Conservation (phyloP, 495 filamentous ascomycete genomes). For the Astrothelium subdiscretum region DNA sequence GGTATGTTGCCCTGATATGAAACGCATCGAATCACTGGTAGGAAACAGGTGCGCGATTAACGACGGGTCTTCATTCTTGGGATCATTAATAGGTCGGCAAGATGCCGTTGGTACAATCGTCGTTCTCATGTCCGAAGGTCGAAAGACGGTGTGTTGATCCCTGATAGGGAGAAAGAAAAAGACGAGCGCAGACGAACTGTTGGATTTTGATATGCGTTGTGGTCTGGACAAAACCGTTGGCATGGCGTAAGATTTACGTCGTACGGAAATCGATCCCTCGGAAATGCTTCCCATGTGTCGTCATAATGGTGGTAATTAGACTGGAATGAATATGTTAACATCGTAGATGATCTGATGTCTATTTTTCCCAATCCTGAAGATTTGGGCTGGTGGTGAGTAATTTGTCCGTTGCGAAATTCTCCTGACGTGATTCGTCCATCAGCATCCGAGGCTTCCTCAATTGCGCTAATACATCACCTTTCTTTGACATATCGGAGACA, state of each 20-base stretch:
- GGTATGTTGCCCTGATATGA: slow-evolving; percentile 35
- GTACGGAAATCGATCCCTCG: neutral
- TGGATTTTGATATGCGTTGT: neutral
- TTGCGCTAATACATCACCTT: neutral
- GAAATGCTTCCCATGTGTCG: neutral
- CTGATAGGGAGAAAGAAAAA: slow-evolving; percentile 8
- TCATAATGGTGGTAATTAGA: neutral
- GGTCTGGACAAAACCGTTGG: neutral
- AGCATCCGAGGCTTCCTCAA: neutral
- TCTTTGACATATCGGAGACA: neutral
- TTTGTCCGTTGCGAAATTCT: neutral
- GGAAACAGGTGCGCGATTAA: slow-evolving; percentile 34
- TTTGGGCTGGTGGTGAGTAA: too few relatives aligned
- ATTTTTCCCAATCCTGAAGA: too few relatives aligned
- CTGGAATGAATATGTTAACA: too few relatives aligned
- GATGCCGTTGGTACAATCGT: slow-evolving; percentile 17
- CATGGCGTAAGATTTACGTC: neutral
- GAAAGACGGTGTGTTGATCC: slow-evolving; percentile 13
- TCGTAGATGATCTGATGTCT: too few relatives aligned
- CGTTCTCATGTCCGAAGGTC: slow-evolving; percentile 5
- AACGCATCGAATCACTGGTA: slow-evolving; percentile 28
- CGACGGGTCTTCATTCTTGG: slow-evolving; percentile 30
- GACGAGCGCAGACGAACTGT: neutral
- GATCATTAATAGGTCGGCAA: slow-evolving; percentile 18
- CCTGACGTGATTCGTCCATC: neutral